Evolutionary conservation across 75 land plant genomes (phyloP).

Genomic region (Picea glauca): DNA sequence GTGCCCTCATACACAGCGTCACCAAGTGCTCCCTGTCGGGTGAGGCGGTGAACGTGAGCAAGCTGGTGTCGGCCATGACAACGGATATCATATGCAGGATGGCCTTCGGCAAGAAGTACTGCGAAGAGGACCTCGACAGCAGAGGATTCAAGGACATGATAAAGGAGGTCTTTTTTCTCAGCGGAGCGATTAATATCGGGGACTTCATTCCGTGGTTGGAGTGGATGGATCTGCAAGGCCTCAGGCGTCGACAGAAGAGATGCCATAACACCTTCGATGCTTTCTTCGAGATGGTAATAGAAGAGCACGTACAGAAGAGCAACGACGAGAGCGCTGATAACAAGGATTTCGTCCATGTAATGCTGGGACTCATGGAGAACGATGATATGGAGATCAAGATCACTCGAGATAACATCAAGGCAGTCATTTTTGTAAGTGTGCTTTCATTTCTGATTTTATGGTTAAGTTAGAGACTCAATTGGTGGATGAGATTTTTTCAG

Average conservation of each 20-base stretch:
- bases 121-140: too few species aligned
- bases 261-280: not conserved
- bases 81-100: not conserved
- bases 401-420: not conserved
- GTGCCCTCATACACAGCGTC: not conserved
- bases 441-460: not conserved
- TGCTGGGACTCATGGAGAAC: not conserved
- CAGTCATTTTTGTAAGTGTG: not conserved
- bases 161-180: not conserved
- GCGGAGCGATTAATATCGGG: not conserved
- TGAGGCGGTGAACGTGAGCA: not conserved
- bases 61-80: not conserved
- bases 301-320: not conserved
- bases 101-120: not conserved
- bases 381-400: constrained; percentile 1
- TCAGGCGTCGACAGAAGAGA: not conserved
- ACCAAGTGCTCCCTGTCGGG: not conserved
- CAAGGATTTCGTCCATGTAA: constrained; percentile 13
- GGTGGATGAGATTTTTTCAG: too few species aligned
- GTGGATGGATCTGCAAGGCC: not conserved
- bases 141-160: too few species aligned
- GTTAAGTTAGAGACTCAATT: too few species aligned
- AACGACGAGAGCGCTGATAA: not conserved
- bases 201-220: constrained; percentile 11
- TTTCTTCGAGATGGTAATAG: constrained; percentile 6